Evolutionary conservation across 306 rosid genomes (phyloP).

Genomic region (Citrullus amarus): DNA sequence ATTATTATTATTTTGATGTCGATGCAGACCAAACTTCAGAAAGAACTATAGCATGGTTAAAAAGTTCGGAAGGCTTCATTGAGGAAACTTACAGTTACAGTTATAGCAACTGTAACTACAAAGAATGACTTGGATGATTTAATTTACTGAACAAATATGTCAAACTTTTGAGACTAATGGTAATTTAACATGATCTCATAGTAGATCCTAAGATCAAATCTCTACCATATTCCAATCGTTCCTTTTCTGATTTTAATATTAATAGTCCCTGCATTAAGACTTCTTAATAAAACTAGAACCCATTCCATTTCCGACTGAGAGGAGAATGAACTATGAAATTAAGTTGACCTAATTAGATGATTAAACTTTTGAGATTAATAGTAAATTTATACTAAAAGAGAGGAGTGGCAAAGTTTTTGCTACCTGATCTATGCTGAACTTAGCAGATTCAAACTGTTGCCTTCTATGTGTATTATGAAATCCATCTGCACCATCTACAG

Average conservation of each 20-base stretch:
- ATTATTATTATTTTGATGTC: no score
- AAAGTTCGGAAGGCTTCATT: not conserved
- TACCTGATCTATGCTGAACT: conserved; percentile 89
- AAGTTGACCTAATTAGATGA: not conserved
- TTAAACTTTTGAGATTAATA: not conserved
- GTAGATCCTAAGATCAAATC: not conserved
- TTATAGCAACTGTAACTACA: not conserved
- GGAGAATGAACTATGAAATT: not conserved
- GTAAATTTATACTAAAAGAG: not conserved
- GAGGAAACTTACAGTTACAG: not conserved
- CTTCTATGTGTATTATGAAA: conserved; percentile 86
- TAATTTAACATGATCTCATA: not conserved
- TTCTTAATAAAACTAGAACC: not conserved
- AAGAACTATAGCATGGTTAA: not conserved
- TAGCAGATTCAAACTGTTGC: conserved; percentile 65
- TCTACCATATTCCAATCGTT: not conserved
- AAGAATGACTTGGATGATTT: not conserved
- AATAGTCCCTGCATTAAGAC: not conserved
- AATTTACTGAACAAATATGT: not conserved
- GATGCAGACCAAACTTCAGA: not conserved
- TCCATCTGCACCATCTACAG: conserved; percentile 77
- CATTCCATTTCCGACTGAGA: not conserved
- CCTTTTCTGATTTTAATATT: not conserved
- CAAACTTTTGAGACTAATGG: not conserved
- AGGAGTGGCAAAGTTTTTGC: not conserved